These are phyloP conservation scores for Euryodendron excelsum DNA, from an alignment of 148 eudicot species.

Conservation along the genomic window DNA sequence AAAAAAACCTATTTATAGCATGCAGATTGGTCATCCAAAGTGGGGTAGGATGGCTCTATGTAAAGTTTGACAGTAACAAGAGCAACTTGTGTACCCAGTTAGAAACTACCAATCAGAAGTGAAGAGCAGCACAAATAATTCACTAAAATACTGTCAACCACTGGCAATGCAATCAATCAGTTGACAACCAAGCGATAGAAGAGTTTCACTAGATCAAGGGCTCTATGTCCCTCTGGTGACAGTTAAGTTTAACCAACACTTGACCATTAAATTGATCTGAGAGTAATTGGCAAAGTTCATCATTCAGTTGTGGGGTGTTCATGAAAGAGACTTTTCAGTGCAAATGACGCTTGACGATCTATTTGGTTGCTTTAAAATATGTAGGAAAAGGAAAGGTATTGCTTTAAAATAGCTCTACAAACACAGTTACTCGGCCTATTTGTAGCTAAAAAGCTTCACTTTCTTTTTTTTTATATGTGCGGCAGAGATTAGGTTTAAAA, in stretches of 20 bases:
- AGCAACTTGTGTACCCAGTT: background rate
- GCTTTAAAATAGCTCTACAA: slow-evolving; percentile 1
- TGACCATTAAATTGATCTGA: too few species aligned
- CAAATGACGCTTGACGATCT: too few species aligned
- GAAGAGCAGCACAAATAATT: background rate
- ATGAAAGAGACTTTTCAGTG: too few species aligned
- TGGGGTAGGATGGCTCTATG: background rate
- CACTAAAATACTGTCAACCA: background rate
- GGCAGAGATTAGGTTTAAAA: background rate
- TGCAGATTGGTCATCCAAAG: background rate
- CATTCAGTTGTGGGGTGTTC: too few species aligned
- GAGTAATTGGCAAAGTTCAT: too few species aligned
- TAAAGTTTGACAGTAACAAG: slow-evolving; percentile 2
- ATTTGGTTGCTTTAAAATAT: too few species aligned
- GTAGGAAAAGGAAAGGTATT: background rate
- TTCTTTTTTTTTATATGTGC: background rate
- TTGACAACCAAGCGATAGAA: background rate
- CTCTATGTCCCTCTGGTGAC: background rate
- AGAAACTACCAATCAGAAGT: background rate
- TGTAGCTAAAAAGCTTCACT: too few species aligned
- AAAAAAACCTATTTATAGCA: too few species aligned
- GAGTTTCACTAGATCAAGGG: background rate
- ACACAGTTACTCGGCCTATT: background rate
- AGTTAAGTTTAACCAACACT: background rate
- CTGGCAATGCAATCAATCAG: background rate